Evolutionary conservation across 2,329 filamentous ascomycete species (phyloP).

Genomic region (Didymella keratinophila): DNA sequence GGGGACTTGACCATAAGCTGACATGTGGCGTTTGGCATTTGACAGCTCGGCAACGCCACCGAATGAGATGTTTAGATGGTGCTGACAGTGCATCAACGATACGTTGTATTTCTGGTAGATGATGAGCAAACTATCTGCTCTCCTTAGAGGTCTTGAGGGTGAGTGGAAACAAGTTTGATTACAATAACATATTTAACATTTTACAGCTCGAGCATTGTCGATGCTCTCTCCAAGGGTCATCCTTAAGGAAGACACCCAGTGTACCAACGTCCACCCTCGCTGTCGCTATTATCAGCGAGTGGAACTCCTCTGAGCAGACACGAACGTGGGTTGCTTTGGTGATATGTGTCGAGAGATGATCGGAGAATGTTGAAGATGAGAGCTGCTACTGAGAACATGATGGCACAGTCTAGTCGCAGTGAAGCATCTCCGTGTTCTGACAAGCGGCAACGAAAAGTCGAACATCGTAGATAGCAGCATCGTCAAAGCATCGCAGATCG

Average conservation of each 20-base stretch:
- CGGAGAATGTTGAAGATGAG: constrained; percentile 2
- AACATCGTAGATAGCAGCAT: not conserved
- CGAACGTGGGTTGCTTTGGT: constrained; percentile 3
- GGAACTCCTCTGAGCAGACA: not conserved
- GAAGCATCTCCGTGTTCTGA: not conserved
- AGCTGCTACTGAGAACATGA: constrained; percentile 1
- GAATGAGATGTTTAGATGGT: not conserved
- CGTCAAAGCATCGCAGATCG: constrained; percentile 2
- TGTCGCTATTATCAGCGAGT: not conserved
- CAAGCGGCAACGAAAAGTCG: not conserved
- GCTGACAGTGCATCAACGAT: not conserved
- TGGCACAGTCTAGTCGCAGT: constrained; percentile 14
- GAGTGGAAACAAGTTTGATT: not conserved
- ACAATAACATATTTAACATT: not conserved
- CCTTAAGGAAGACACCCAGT: not conserved
- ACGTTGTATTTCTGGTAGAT: not conserved
- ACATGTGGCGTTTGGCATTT: not conserved
- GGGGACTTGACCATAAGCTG: not conserved
- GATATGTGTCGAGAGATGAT: constrained; percentile 8
- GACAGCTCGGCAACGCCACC: not conserved
- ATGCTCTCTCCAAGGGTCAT: not conserved
- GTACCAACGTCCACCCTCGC: not conserved
- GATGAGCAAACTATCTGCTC: not conserved
- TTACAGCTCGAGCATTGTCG: not conserved
- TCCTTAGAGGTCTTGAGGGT: not conserved